Conservation (phyloP, 257 asterid species). For the Plectranthus barbatus region DNA sequence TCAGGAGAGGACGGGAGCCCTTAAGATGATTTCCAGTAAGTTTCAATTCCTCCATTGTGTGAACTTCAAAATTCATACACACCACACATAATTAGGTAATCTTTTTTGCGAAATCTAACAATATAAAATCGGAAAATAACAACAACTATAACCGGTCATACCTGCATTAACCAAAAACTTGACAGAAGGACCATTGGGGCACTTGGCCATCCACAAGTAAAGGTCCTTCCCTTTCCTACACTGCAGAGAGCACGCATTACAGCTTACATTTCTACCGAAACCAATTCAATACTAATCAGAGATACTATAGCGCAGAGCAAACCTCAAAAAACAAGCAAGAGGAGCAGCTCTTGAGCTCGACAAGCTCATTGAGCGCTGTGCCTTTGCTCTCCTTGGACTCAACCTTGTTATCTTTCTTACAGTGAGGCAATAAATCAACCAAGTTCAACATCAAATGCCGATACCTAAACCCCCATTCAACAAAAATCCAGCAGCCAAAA, state of each 20-base stretch:
- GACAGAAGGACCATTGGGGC: conserved; percentile 94
- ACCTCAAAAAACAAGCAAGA: conserved; percentile 97
- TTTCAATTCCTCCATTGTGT: conserved; percentile 95
- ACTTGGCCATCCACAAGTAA: conserved; percentile 94
- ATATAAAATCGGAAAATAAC: background rate
- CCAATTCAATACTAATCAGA: background rate
- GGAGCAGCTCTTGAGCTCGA: conserved; percentile 81
- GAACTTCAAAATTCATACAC: conserved; percentile 41
- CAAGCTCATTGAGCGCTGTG: conserved; percentile 79
- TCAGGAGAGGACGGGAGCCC: conserved; percentile 67
- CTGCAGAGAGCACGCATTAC: conserved; percentile 28
- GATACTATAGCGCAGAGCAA: background rate
- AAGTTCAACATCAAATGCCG: conserved; percentile 90
- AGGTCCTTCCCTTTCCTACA: conserved; percentile 95
- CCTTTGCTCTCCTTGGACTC: conserved; percentile 92
- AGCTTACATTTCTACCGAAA: background rate
- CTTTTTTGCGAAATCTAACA: no score
- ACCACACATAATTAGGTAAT: background rate
- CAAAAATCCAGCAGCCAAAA: background rate
- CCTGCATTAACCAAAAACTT: conserved; percentile 95
- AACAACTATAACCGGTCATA: conserved; percentile 3
- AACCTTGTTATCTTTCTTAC: conserved; percentile 87
- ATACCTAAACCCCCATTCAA: conserved; percentile 46
- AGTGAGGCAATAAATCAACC: conserved; percentile 82
- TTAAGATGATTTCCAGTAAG: conserved; percentile 90